A percentile compares a stretch with the other conserved stretches of the same genome.
These are phyloP conservation scores for Fagus crenata DNA, from an alignment of 306 rosid genomes.

Conservation along the genomic window DNA sequence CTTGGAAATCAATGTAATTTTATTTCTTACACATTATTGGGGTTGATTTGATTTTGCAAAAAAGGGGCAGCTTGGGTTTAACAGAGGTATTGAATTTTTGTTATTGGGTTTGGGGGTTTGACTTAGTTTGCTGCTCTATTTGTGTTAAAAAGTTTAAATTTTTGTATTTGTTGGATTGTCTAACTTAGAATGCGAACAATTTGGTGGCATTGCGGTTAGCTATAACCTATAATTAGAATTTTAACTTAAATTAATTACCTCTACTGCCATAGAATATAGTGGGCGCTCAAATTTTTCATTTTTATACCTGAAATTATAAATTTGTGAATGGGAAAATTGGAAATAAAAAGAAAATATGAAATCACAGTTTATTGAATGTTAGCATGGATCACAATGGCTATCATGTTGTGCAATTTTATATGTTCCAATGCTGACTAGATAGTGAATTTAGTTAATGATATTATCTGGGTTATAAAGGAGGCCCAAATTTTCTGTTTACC, in stretches of 20 bases:
- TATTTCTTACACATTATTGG: conserved; percentile 25
- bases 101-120: conserved; percentile 31
- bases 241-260: neutral
- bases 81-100: conserved; percentile 12
- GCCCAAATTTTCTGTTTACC: neutral
- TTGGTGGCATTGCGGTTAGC: conserved; percentile 23
- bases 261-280: neutral
- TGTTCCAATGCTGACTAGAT: neutral
- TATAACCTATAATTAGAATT: conserved; percentile 7
- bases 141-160: conserved; percentile 1
- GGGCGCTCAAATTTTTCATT: neutral
- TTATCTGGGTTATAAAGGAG: neutral
- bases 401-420: neutral
- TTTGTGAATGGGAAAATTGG: neutral
- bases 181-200: conserved; percentile 12
- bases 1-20: conserved; percentile 17
- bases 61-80: conserved; percentile 35
- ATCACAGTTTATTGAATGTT: neutral
- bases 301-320: neutral
- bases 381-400: neutral
- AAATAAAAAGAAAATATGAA: neutral
- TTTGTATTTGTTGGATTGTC: conserved; percentile 24
- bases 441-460: neutral
- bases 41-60: conserved; percentile 21
- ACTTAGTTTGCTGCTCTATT: conserved; percentile 23